Base-by-base conservation (phyloP, 805 yeast genomes). In the Starmerella apis region DNA sequence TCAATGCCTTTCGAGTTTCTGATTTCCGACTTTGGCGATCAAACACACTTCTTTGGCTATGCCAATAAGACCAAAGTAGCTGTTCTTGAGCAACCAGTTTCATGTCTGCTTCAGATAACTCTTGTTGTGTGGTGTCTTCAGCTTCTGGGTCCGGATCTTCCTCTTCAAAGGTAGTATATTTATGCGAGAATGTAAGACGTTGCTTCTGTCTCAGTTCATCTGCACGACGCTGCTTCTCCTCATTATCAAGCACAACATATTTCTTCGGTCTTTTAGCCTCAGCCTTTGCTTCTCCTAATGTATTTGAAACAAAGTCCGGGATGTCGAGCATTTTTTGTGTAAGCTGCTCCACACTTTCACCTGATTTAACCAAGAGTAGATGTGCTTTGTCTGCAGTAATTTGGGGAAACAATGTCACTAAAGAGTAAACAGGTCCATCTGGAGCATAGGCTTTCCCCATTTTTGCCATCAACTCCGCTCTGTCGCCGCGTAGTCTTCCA, bases 91-190 rank as follows among this genome's bases (percentile, higher is more conserved):
- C 68, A 47, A 70, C 65, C 56, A 85, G 92, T 44, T 68, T 67
- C 38, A 67, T 62, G 41, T 74, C 78, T 33, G 72, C 66, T 5
- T 63, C 63, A 2, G 57, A 57, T 10, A 62, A 60, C 16, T 65
- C 71, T n/a, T 63, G 69, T 32, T 62, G 59, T 4, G 61, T 59
- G 33, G 84, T 94, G 61, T 86, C 95, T 63, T 85, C 94, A 56
- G 86, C 95, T 59, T 85, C 90, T 18, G 47, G 48, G 9, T 53
- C 56, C 13, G 45, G 47, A 24, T 53, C 56, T 10, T 43, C 44
- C 16, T 53, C 56, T 1, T 43, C 44, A 11, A 33, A 20, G 5
- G 43, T 81, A 82, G 56, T 83, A 38, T 50, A 55, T 28, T 46
- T 41, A 30, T 50, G 81, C 53, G 84, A 66, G 54, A 83, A 63